Base-by-base conservation (phyloP, 2,329 filamentous ascomycete species). In the Teratosphaeria nubilosa region DNA sequence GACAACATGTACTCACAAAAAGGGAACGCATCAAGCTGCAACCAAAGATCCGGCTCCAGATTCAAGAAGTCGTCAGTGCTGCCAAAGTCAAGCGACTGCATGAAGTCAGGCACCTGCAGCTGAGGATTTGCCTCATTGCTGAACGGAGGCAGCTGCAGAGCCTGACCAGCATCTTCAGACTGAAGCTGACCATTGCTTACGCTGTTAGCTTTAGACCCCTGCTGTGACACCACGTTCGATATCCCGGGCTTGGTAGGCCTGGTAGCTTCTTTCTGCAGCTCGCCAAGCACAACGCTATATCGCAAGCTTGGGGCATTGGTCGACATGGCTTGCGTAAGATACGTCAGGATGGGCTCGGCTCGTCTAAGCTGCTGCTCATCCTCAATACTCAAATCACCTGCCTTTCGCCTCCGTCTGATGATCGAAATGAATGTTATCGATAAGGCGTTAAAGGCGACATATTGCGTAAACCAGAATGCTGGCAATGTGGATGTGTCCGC, bases 341-440 rank as follows among this genome's bases (percentile, higher is more conserved):
- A 76, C 0, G 64, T 69, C 48, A 80, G 78, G 55, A 79, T 80
- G 34, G 69, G 68, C n/a, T 78, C 75, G 1, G 79, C 77, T 4
- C 76, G 65, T 10, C 73, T 64, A 31, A 78, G 68, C 3, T 79
- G 67, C 32, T 73, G 60, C 3, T 63, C 57, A 41, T 67, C 65
- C 3, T 60, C 30, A 34, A 57, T 56, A 22, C 45, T 54, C 13
- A 56, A 41, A 37, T 51, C 31, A 9, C 62, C 34, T 2, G 53
- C 48, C 2, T 62, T 56, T 13, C 67, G 32, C 16, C 65, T 63
- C 22, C 65, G 73, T 62, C 80, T 78, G 16, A 83, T 82, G 51
- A 78, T 72, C 72, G 78, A 80, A 2, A 83, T 76, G 58, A 82
- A 82, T 0, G 81, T 69, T 3, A 82, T 78, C 0, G 78, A 77